Evolutionary conservation across 225 moss, liverwort and hornwort genomes (phyloP).

Genomic region (Climacium dendroides): DNA sequence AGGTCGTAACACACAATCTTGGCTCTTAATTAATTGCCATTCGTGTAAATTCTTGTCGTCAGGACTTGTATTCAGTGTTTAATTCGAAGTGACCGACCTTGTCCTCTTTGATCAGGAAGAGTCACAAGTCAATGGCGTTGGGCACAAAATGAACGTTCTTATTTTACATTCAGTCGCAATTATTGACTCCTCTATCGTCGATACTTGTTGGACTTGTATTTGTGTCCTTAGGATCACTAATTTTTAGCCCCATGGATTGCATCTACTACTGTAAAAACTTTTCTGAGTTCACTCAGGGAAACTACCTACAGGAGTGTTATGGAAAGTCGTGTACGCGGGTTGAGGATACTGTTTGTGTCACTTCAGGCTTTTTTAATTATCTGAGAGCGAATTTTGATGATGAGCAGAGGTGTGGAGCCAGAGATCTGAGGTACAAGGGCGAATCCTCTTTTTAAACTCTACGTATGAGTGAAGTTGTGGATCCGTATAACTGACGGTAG

Average conservation of each 20-base stretch:
- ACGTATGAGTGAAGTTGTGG: too few species aligned
- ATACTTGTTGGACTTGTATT: not conserved
- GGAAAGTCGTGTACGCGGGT: too few species aligned
- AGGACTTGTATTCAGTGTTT: not conserved
- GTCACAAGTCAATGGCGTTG: not conserved
- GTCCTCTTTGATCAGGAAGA: not conserved
- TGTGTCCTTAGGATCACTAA: not conserved
- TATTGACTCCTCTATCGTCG: not conserved
- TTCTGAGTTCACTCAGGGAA: too few species aligned
- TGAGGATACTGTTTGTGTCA: too few species aligned
- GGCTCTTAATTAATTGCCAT: not conserved
- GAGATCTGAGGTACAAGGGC: not conserved
- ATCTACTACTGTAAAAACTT: too few species aligned
- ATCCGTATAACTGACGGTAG: too few species aligned
- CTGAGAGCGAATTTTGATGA: not conserved
- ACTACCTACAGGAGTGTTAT: too few species aligned
- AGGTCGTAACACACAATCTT: not conserved
- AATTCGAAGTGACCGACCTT: not conserved
- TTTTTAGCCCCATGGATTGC: not conserved
- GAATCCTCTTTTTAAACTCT: not conserved
- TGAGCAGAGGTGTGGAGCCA: not conserved
- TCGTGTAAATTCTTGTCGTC: not conserved
- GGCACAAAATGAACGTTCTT: not conserved
- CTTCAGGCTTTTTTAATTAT: too few species aligned
- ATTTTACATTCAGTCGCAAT: not conserved